Percentiles rank a stretch among this genome's conserved stretches.
These are phyloP conservation scores for Astrephomene gubernaculifera DNA, from an alignment of 139 green algal genomes.

Conservation along the genomic window DNA sequence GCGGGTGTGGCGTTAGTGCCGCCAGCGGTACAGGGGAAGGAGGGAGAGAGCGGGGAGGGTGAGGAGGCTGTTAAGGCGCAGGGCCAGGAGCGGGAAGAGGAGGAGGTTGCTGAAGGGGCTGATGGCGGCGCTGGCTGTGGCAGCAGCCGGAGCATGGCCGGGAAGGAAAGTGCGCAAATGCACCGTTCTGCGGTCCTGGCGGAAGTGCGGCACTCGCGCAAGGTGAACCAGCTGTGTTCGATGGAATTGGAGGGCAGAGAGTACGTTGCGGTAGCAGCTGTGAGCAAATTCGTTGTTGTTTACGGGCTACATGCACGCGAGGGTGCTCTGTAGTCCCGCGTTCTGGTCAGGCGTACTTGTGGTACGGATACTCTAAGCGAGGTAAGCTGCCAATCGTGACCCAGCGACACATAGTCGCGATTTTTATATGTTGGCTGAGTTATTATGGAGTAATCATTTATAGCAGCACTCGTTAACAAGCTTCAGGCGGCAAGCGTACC, in stretches of 20 bases:
- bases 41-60: neutral
- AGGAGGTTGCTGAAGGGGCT: neutral
- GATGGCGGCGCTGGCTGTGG: neutral
- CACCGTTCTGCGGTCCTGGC: conserved; percentile 7
- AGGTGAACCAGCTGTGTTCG: conserved; percentile 37
- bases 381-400: no score
- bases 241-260: neutral
- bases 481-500: no score
- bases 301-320: no score
- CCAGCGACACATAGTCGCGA: no score
- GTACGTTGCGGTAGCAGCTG: conserved; percentile 25
- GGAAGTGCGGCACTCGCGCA: conserved; percentile 25
- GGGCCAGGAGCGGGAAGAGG: neutral
- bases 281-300: conserved; percentile 33
- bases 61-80: neutral
- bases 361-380: no score
- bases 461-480: no score
- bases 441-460: no score
- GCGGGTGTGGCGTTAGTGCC: neutral
- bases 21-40: neutral
- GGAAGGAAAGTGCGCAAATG: neutral
- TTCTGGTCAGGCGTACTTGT: no score
- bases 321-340: no score
- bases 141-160: neutral
- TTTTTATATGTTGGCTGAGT: no score